These are phyloP conservation scores for Lasiosphaeriaceae sp. DNA, from an alignment of 495 filamentous ascomycete genomes.

Conservation along the genomic window DNA sequence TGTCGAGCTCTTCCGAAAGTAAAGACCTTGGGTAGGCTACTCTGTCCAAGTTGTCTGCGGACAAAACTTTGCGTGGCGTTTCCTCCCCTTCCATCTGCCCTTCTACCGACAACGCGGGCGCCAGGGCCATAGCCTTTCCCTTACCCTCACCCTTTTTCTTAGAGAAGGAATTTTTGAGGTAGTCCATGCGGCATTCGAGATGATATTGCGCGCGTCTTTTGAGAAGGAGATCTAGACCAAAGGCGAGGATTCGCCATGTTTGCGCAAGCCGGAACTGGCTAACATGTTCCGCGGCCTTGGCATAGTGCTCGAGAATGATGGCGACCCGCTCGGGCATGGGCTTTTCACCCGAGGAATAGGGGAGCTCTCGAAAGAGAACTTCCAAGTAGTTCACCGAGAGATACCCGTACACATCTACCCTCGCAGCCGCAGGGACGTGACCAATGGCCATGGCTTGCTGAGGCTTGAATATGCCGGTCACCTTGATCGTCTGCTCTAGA, in stretches of 20 bases:
- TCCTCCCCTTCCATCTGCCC: conserved; percentile 24
- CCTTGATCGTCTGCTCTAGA: conserved; percentile 58
- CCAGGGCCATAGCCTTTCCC: conserved; percentile 1
- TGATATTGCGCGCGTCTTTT: conserved; percentile 55
- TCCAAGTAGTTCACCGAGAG: conserved; percentile 58
- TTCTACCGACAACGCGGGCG: conserved; percentile 10
- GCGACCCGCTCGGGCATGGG: conserved; percentile 41
- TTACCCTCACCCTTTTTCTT: conserved; percentile 27
- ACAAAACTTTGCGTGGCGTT: conserved; percentile 34
- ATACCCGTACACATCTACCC: conserved; percentile 52
- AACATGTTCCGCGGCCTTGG: conserved; percentile 54
- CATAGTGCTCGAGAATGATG: conserved; percentile 58
- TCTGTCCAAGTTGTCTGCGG: conserved; percentile 25
- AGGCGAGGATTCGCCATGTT: conserved; percentile 69
- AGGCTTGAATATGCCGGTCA: conserved; percentile 49
- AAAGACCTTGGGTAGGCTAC: conserved; percentile 30
- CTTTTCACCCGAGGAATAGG: conserved; percentile 20
- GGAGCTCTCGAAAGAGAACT: conserved; percentile 38
- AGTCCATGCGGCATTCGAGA: conserved; percentile 37
- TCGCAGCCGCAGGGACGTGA: conserved; percentile 52
- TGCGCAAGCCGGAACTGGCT: conserved; percentile 63
- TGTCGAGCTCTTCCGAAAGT: conserved; percentile 56
- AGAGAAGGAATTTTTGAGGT: conserved; percentile 10
- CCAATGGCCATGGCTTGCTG: conserved; percentile 62
- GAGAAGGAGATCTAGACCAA: conserved; percentile 58